A percentile compares a stretch with the other conserved stretches of the same genome.
phyloP scores from a whole-genome alignment of 2,329 filamentous ascomycete genomes.

The Hymenoscyphus infarciens region DNA sequence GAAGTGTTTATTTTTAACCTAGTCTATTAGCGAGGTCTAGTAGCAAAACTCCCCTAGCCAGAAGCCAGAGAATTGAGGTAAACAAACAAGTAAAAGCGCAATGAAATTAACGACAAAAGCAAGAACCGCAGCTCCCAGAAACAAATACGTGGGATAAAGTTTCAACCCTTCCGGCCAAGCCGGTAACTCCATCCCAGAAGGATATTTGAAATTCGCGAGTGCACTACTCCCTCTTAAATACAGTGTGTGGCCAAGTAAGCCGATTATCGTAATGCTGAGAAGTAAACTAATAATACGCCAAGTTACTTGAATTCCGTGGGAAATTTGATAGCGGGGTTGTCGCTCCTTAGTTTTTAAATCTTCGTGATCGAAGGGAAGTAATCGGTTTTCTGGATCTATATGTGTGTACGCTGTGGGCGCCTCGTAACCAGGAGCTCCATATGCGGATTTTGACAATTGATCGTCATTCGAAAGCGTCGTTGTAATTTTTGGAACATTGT shows the following conservation, averaged over 20 bases:
- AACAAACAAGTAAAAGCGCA: slow-evolving; percentile 2
- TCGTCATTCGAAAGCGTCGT: not conserved
- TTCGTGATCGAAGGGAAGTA: not conserved
- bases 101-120: slow-evolving; percentile 1
- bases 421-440: not conserved
- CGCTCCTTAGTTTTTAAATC: not conserved
- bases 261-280: slow-evolving; percentile 3
- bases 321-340: not conserved
- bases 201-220: not conserved
- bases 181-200: not conserved
- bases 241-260: not conserved
- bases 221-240: not conserved
- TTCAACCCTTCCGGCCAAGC: slow-evolving; percentile 3
- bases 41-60: too few relatives aligned
- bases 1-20: slow-evolving; percentile 1
- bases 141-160: slow-evolving; percentile 4
- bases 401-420: not conserved
- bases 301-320: slow-evolving; percentile 1
- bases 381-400: not conserved
- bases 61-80: not conserved
- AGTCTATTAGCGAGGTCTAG: not conserved
- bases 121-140: not conserved
- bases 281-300: slow-evolving; percentile 3
- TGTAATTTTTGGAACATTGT: not conserved
- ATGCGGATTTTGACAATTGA: not conserved